Conservation (phyloP, 2,329 filamentous ascomycete genomes). For the Aspergillus sp. region DNA sequence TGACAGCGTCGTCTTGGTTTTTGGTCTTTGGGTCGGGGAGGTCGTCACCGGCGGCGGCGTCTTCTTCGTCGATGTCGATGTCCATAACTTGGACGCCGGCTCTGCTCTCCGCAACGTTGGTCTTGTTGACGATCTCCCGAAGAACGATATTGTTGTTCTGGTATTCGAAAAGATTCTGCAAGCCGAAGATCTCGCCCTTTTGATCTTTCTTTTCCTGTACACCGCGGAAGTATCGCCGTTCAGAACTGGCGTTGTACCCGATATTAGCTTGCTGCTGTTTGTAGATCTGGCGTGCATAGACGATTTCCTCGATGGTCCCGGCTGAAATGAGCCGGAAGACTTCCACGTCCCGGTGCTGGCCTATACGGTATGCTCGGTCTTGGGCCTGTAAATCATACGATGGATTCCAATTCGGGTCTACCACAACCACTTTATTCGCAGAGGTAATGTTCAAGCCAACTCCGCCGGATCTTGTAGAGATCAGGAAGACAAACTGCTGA, state of each 20-base stretch:
- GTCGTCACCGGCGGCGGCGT: conserved; percentile 48
- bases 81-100: conserved; percentile 77
- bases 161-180: conserved; percentile 81
- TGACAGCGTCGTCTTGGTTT: conserved; percentile 55
- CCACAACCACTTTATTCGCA: conserved; percentile 95
- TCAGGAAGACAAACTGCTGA: conserved; percentile 87
- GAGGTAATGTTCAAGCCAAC: conserved; percentile 95
- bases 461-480: conserved; percentile 88
- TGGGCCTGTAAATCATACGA: conserved; percentile 92
- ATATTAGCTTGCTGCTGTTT: conserved; percentile 99
- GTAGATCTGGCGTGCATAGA: conserved; percentile 96
- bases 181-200: conserved; percentile 90
- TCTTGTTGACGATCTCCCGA: conserved; percentile 96
- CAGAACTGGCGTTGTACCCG: conserved; percentile 85
- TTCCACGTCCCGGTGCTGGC: conserved; percentile 87
- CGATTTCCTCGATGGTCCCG: conserved; percentile 93
- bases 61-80: conserved; percentile 63
- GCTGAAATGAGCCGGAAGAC: conserved; percentile 87
- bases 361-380: conserved; percentile 92
- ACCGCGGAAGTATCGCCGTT: conserved; percentile 91
- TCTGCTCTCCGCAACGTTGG: conserved; percentile 89
- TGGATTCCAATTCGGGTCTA: conserved; percentile 98
- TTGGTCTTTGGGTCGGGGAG: conserved; percentile 11
- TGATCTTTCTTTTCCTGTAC: conserved; percentile 78
- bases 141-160: conserved; percentile 74